These are phyloP conservation scores for Oropetium thomaeum DNA, from an alignment of 176 grass and related monocot species.

Conservation along the genomic window DNA sequence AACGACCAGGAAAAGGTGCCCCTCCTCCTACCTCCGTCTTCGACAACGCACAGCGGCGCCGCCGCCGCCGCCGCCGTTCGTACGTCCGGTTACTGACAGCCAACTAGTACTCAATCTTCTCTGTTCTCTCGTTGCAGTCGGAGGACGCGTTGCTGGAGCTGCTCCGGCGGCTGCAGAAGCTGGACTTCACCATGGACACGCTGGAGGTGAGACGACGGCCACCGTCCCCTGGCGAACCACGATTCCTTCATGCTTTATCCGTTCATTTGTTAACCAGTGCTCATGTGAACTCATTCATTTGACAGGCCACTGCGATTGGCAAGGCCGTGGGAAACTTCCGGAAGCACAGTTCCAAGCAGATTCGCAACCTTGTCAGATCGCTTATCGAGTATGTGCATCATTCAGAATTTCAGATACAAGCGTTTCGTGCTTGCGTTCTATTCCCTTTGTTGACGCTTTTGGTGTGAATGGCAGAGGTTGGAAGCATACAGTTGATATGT, in stretches of 20 bases:
- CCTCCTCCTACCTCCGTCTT: neutral
- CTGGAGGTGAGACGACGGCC: conserved; percentile 42
- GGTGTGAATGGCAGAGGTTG: conserved; percentile 53
- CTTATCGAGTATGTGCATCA: conserved; percentile 54
- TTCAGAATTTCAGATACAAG: neutral
- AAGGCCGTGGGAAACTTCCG: conserved; percentile 47
- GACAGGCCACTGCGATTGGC: conserved; percentile 64
- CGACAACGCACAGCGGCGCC: neutral
- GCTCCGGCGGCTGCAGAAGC: conserved; percentile 53
- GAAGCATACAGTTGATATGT: conserved; percentile 73
- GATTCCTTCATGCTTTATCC: neutral
- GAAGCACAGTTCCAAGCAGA: conserved; percentile 68
- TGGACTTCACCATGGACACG: conserved; percentile 58
- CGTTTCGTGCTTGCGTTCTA: neutral
- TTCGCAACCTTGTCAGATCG: conserved; percentile 61
- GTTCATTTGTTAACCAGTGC: neutral
- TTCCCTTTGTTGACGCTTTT: conserved; percentile 15
- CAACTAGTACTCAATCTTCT: conserved; percentile 22
- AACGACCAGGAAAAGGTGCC: conserved; percentile 53
- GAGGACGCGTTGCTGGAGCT: conserved; percentile 61
- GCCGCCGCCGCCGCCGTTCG: neutral
- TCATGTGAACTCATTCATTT: conserved; percentile 15
- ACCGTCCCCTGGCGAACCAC: neutral
- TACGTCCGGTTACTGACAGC: neutral
- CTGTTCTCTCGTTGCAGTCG: conserved; percentile 37